phyloP scores from a whole-genome alignment of 2,329 filamentous ascomycete species.

The Fusarium illudens region DNA sequence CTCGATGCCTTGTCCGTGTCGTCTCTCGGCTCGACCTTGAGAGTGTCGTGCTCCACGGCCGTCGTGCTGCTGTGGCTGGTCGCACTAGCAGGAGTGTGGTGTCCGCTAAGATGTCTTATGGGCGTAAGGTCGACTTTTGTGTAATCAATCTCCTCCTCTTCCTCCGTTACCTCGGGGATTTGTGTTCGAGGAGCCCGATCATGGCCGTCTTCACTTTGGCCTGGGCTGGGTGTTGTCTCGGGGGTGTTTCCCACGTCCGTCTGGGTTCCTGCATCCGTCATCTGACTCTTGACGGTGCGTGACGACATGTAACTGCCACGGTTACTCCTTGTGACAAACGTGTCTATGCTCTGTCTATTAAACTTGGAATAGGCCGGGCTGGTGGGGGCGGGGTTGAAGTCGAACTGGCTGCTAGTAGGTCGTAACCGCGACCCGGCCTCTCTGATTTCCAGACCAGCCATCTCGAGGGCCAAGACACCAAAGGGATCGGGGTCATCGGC shows the following conservation, averaged over 20 bases:
- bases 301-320: constrained; percentile 79
- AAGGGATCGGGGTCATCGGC: constrained; percentile 89
- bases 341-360: constrained; percentile 75
- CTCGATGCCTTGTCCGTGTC: constrained; percentile 38
- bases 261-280: constrained; percentile 75
- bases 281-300: constrained; percentile 72
- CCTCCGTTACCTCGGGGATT: constrained; percentile 49
- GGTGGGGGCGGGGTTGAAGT: constrained; percentile 78
- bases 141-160: constrained; percentile 67
- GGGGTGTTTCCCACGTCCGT: constrained; percentile 64
- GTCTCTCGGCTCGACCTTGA: constrained; percentile 37
- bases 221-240: constrained; percentile 63
- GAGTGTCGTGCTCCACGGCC: constrained; percentile 30
- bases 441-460: constrained; percentile 86
- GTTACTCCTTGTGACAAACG: constrained; percentile 66
- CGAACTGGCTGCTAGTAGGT: constrained; percentile 81
- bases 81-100: constrained; percentile 28
- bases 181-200: constrained; percentile 53
- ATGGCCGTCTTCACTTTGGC: constrained; percentile 62
- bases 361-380: constrained; percentile 73
- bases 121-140: constrained; percentile 65
- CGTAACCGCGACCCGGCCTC: constrained; percentile 80
- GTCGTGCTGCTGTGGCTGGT: constrained; percentile 36
- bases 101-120: constrained; percentile 54
- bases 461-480: constrained; percentile 88